Base-by-base conservation (phyloP, 306 rosid species). In the Acacia acuminata region DNA sequence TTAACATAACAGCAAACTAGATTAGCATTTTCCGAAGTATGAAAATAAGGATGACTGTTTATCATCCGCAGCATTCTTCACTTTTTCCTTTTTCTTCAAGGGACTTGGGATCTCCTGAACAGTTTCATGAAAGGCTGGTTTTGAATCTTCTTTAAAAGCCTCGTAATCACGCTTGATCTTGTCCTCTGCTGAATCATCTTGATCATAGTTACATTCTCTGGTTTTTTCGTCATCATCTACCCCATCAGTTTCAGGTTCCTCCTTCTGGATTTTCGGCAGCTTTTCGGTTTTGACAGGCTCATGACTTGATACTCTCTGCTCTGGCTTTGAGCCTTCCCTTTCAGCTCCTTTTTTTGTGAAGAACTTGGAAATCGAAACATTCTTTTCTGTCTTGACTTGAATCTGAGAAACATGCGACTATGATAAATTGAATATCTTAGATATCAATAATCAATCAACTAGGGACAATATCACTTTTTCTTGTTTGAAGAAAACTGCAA, bases 11-110 rank as follows among this genome's bases (percentile, higher is more conserved):
- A 55, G 68, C 56, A 78, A 60, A 73, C 16, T 70, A n/a, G 27
- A 61, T 83, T 82, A 93, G 88, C 82, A 89, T 85, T 85, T 95
- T n/a, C 93, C 86, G 1, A 90, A 93, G 89, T 71, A 93, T 10
- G 96, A 88, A 83, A 95, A 86, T 51, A 95, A 84, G 24, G 92
- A 86, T 45, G 90, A 87, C 60, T 89, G 98, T 77, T 93, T 92
- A 77, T 90, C 93, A 65, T 69, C 73, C 42, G 86, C 84, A 79
- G 86, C 80, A 79, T 53, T 44, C 81, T 88, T 95, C 47, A 75
- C 22, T 68, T 85, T 92, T 75, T 44, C 86, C 85, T 86, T 93
- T 86, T 90, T 94, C 88, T 77, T 90, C 71, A 61, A 86, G 10
- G 93, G 91, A 83, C 85, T 87, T 24, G 84, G 58, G 24, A 73